Conservation (phyloP, 2,329 filamentous ascomycete species). For the Colletotrichum kahawae region DNA sequence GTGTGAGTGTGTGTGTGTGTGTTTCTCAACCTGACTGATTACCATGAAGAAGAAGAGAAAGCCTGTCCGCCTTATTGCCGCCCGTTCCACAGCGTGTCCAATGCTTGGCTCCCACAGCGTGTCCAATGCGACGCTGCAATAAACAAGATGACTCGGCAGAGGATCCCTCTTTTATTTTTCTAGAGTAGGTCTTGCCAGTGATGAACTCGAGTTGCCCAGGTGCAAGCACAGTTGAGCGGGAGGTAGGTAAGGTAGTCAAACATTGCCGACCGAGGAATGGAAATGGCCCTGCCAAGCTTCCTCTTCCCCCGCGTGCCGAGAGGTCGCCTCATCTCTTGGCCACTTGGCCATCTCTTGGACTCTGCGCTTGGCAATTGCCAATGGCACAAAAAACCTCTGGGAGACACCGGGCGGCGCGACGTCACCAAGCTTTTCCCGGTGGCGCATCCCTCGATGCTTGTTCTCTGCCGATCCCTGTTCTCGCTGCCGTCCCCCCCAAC, state of each 20-base stretch:
- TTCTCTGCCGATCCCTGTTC: neutral
- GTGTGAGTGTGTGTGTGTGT: neutral
- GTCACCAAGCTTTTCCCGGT: constrained; percentile 19
- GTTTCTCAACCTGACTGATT: neutral
- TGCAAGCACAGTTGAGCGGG: neutral
- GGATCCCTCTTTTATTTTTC: no score
- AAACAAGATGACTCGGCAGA: neutral
- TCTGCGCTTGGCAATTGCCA: neutral
- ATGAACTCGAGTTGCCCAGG: rapidly evolving
- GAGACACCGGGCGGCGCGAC: neutral
- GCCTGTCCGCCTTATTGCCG: neutral
- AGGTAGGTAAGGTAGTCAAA: neutral
- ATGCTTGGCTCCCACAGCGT: neutral
- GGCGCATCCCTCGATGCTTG: constrained; percentile 12
- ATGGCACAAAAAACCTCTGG: neutral
- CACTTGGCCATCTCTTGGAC: constrained; percentile 6
- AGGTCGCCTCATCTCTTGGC: constrained; percentile 18
- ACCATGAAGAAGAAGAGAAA: neutral
- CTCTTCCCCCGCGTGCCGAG: neutral
- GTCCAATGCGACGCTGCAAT: neutral
- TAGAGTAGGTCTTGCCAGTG: neutral
- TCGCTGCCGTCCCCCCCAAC: neutral
- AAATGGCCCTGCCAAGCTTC: neutral
- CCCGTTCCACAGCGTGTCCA: neutral
- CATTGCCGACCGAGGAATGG: neutral